Base-by-base conservation (phyloP, 2,329 filamentous ascomycete genomes). In the Camillea tinctor region DNA sequence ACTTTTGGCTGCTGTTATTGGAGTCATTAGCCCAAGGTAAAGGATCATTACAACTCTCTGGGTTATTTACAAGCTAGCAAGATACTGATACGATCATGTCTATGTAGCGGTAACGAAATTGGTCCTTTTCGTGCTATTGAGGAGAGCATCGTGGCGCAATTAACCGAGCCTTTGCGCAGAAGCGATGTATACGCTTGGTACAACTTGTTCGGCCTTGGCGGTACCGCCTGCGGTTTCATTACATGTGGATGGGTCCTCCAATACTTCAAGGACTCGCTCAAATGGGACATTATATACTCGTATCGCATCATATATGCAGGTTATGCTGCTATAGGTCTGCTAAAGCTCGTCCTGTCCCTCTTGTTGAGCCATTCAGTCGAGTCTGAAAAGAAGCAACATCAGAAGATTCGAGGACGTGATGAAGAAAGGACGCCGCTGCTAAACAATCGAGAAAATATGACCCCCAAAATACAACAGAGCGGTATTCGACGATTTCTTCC, bases 131-230 rank as follows among this genome's bases (percentile, higher is more conserved):
- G 82, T 48, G 85, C 85, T 48, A 79, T 88, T 24, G 86, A 88
- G 68, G 85, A 88, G 72, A 85, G 82, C 17, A 81, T 82, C 4
- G 73, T 88, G 1, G 84, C 85, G 3, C 84, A 87, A 50, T 74
- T 88, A 3, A 85, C 81, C 0, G 69, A 73, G 0, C 65, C 77
- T 4, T 71, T 74, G 1, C 74, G 76, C 2, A 73, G 84, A 51
- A 78, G 80, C 59, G 84, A 88, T 66, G 76, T 88, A 24, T 88
- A 84, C 62, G 85, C 85, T 3, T 88, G 85, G 85, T 88, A 88
- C 66, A 81, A 77, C 5, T 75, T 88, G 6, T 71, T 79, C 1
- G 88, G 88, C 2, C 82, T 80, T 0, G 81, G 84, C 0, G 88
- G 88, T 0, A 80, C 82, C 0, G 87, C 88, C 0, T 76, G 83